Evolutionary conservation across 495 filamentous ascomycete genomes (phyloP).

Genomic region (Penicillium flavigenum): DNA sequence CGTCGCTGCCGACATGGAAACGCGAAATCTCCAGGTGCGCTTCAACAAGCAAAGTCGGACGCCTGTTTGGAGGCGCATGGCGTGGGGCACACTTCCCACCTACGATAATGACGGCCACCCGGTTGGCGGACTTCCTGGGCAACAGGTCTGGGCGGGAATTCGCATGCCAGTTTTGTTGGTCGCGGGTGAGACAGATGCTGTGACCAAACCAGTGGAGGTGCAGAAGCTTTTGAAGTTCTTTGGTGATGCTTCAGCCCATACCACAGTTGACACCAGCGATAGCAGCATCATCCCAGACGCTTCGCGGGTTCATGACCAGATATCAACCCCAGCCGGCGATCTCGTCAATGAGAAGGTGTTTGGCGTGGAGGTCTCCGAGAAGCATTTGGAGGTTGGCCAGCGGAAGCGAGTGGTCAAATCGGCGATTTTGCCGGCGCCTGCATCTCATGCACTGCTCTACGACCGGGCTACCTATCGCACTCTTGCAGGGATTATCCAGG

Average conservation of each 20-base stretch:
- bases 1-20: conserved; percentile 65
- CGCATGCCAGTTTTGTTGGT: conserved; percentile 73
- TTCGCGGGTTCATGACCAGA: conserved; percentile 35
- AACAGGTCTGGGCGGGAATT: conserved; percentile 71
- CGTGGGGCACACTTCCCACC: conserved; percentile 63
- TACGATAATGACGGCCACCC: conserved; percentile 47
- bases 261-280: conserved; percentile 41
- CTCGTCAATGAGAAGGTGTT: conserved; percentile 30
- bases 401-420: conserved; percentile 60
- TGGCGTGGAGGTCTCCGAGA: conserved; percentile 31
- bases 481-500: conserved; percentile 75
- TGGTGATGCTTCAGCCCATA: conserved; percentile 32
- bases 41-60: conserved; percentile 84
- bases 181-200: conserved; percentile 71
- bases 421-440: conserved; percentile 71
- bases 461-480: conserved; percentile 72
- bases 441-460: conserved; percentile 83
- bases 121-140: conserved; percentile 65
- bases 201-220: conserved; percentile 70
- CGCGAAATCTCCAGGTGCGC: conserved; percentile 72
- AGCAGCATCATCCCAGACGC: conserved; percentile 49
- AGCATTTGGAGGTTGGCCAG: conserved; percentile 16
- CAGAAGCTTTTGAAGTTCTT: conserved; percentile 65
- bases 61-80: conserved; percentile 81
- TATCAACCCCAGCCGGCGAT: conserved; percentile 10